These are phyloP conservation scores for Fusarium neocosmosporiellum DNA, from an alignment of 2,329 filamentous ascomycete species.

Conservation along the genomic window DNA sequence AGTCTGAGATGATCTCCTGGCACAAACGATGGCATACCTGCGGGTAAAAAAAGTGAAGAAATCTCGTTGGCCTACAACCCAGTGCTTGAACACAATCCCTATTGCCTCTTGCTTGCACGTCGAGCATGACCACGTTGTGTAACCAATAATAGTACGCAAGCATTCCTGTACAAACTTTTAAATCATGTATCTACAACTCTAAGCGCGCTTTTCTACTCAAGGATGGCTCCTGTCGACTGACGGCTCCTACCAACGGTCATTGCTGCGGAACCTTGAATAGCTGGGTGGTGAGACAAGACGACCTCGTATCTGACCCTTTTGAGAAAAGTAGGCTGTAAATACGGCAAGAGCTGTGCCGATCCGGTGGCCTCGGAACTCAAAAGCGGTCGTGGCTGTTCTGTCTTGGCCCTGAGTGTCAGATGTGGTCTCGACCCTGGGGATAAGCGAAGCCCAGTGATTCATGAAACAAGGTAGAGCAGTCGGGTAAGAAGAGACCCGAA, in stretches of 20 bases:
- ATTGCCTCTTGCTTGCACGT: not conserved
- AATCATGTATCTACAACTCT: not conserved
- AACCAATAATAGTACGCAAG: not conserved
- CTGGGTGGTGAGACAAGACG: not conserved
- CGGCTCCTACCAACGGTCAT: not conserved
- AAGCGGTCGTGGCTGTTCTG: not conserved
- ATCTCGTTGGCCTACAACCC: not conserved
- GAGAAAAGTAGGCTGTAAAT: not conserved
- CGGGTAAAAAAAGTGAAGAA: not conserved
- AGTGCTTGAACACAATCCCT: not conserved
- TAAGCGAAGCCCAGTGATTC: not conserved
- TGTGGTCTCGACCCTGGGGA: not conserved
- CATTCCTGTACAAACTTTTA: not conserved
- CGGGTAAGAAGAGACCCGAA: not conserved
- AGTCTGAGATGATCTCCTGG: not conserved
- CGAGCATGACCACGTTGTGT: not conserved
- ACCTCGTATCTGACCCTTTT: not conserved
- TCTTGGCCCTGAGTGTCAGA: not conserved
- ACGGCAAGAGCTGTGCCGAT: not conserved
- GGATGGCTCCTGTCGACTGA: not conserved
- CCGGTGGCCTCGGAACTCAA: slow-evolving; percentile 10
- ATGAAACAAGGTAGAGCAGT: not conserved
- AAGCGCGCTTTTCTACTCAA: not conserved
- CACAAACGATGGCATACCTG: not conserved
- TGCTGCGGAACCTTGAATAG: not conserved